Evolutionary conservation across 352 stramenopile species (phyloP).

Genomic region (Phytophthora constricta): DNA sequence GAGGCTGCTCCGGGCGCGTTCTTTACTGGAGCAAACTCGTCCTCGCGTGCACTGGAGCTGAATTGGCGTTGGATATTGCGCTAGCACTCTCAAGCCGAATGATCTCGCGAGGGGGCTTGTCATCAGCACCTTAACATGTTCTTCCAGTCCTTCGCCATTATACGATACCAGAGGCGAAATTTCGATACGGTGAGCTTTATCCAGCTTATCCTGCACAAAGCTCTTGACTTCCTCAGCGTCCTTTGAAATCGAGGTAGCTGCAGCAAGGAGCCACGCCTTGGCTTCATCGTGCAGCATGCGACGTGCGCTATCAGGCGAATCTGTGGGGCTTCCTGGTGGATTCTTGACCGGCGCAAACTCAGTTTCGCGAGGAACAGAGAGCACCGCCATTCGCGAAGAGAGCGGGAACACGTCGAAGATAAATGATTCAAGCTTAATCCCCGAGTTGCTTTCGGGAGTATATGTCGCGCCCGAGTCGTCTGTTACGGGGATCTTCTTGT

Average conservation of each 20-base stretch:
- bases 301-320: slow-evolving; percentile 90
- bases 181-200: slow-evolving; percentile 54
- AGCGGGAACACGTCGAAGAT: slow-evolving; percentile 99
- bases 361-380: slow-evolving; percentile 91
- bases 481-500: slow-evolving; percentile 97
- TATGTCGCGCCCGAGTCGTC: slow-evolving; percentile 83
- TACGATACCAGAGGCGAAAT: slow-evolving; percentile 91
- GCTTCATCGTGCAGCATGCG: slow-evolving; percentile 72
- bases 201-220: slow-evolving; percentile 48
- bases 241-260: slow-evolving; percentile 44
- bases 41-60: slow-evolving; percentile 62
- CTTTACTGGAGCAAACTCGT: slow-evolving; percentile 93
- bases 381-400: slow-evolving; percentile 92
- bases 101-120: slow-evolving; percentile 28
- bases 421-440: slow-evolving; percentile 98
- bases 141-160: slow-evolving; percentile 81
- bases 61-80: slow-evolving; percentile 25
- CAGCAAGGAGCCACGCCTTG: slow-evolving; percentile 65
- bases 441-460: slow-evolving; percentile 89
- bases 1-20: slow-evolving; percentile 75
- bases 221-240: slow-evolving; percentile 26
- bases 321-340: slow-evolving; percentile 63
- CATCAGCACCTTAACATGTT: slow-evolving; percentile 34
- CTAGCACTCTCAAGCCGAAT: slow-evolving; percentile 50
- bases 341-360: slow-evolving; percentile 96